phyloP scores from a whole-genome alignment of 2,329 filamentous ascomycete genomes.

The Fusarium coicis region DNA sequence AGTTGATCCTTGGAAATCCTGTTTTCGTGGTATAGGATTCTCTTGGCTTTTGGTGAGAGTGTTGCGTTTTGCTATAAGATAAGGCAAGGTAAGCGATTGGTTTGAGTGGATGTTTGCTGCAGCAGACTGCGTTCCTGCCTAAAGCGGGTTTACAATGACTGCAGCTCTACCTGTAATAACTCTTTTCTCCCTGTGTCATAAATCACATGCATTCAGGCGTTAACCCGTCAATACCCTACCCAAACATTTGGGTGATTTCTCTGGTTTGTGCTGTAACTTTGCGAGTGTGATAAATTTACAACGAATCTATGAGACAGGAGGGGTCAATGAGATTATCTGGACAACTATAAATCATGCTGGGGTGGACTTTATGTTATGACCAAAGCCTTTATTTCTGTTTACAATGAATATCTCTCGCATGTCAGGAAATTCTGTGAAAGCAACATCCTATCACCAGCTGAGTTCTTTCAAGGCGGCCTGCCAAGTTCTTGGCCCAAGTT shows the following conservation, averaged over 20 bases:
- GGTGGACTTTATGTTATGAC: not conserved
- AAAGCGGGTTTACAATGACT: not conserved
- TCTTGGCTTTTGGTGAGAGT: not conserved
- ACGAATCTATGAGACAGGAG: not conserved
- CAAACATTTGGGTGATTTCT: not conserved
- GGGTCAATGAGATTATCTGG: not conserved
- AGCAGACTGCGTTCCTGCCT: not conserved
- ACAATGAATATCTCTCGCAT: not conserved
- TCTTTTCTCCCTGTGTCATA: not conserved
- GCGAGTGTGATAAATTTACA: not conserved
- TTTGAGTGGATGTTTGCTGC: not conserved
- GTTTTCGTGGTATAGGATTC: not conserved
- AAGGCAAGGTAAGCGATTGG: not conserved
- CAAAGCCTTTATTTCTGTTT: not conserved
- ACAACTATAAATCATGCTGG: not conserved
- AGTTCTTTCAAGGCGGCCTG: not conserved
- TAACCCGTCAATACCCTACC: not conserved
- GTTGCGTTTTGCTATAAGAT: not conserved
- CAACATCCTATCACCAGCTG: not conserved
- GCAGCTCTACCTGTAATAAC: not conserved
- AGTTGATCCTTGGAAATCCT: not conserved
- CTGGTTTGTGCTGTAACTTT: not conserved
- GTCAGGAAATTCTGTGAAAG: not conserved
- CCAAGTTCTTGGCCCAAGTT: not conserved
- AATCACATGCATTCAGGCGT: not conserved